Conservation (phyloP, 768 basidiomycete species). For the Suillus luteus region DNA sequence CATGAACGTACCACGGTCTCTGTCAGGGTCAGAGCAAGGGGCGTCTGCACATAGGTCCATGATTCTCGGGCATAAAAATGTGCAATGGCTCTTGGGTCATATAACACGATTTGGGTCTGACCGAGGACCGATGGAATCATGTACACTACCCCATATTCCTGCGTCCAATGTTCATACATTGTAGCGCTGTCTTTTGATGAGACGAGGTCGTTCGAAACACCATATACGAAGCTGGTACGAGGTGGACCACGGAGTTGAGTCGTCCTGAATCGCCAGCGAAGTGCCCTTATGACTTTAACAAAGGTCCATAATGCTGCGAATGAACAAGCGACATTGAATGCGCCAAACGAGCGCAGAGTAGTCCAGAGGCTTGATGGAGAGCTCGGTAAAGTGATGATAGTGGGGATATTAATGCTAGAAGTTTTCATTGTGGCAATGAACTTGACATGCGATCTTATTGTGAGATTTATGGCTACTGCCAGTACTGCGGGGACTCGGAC, state of each 20-base stretch:
- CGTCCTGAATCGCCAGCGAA: slow-evolving; percentile 18
- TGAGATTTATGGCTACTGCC: not conserved
- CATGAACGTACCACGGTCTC: slow-evolving; percentile 29
- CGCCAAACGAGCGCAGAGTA: not conserved
- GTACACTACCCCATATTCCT: slow-evolving; percentile 47
- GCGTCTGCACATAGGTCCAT: slow-evolving; percentile 44
- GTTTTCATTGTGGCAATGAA: not conserved
- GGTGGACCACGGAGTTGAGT: slow-evolving; percentile 47
- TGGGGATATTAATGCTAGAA: not conserved
- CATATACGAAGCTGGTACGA: slow-evolving; percentile 44
- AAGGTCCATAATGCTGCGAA: slow-evolving; percentile 8
- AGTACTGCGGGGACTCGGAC: not conserved
- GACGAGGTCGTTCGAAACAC: slow-evolving; percentile 34
- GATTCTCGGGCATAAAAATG: slow-evolving; percentile 55
- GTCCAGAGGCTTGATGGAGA: not conserved
- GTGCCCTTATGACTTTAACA: slow-evolving; percentile 12
- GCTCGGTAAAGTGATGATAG: not conserved
- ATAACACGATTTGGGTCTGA: slow-evolving; percentile 36
- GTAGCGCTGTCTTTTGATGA: slow-evolving; percentile 31
- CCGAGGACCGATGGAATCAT: slow-evolving; percentile 40
- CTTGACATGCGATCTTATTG: not conserved
- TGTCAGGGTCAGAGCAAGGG: slow-evolving; percentile 37
- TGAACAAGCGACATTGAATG: not conserved
- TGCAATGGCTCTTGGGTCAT: slow-evolving; percentile 48
- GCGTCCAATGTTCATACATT: slow-evolving; percentile 46